These are phyloP conservation scores for Puccinia novopanici DNA, from an alignment of 1,284 basidiomycete species.

Conservation along the genomic window DNA sequence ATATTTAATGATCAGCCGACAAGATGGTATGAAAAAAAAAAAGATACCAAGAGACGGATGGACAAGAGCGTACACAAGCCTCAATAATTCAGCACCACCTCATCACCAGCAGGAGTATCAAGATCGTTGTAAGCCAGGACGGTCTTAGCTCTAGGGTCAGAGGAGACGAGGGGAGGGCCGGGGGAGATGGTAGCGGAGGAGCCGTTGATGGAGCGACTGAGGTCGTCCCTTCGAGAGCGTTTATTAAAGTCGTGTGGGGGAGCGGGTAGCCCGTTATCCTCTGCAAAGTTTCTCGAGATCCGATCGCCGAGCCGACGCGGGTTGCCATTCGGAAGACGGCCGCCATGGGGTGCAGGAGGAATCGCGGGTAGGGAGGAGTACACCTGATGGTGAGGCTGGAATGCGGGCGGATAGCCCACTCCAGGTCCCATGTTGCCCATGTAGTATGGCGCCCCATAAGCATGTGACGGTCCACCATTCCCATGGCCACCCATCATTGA, in stretches of 20 bases:
- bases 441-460: constrained; percentile 30
- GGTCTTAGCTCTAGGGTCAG: constrained; percentile 47
- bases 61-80: neutral
- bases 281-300: constrained; percentile 42
- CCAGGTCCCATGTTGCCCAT: constrained; percentile 38
- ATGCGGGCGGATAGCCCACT: constrained; percentile 13
- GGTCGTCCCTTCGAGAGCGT: constrained; percentile 24
- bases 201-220: neutral
- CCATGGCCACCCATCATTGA: constrained; percentile 32
- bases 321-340: constrained; percentile 11
- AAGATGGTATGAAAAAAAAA: neutral
- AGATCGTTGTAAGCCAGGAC: constrained; percentile 50
- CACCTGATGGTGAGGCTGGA: constrained; percentile 33
- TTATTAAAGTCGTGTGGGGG: constrained; percentile 25
- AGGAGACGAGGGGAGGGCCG: constrained; percentile 1
- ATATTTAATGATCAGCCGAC: neutral
- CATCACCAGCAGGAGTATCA: constrained; percentile 45
- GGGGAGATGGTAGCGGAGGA: neutral
- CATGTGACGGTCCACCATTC: neutral
- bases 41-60: neutral
- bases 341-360: constrained; percentile 21
- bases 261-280: neutral
- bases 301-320: constrained; percentile 38
- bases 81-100: constrained; percentile 51
- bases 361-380: constrained; percentile 35